These are phyloP conservation scores for Tricholoma sp. DNA, from an alignment of 768 basidiomycete species.

Conservation along the genomic window DNA sequence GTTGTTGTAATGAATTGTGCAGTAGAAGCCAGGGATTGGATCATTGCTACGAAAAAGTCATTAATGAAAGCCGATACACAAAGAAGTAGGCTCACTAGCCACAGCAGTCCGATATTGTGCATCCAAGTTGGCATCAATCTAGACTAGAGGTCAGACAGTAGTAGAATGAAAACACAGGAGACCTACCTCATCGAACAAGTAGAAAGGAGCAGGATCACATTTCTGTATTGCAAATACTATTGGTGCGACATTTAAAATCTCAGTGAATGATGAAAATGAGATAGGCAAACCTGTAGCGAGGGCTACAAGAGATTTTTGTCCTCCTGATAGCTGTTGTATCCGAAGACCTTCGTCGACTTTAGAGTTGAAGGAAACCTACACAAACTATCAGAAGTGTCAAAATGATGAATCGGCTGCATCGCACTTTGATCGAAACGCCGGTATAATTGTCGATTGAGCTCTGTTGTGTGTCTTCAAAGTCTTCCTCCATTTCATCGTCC, in stretches of 20 bases:
- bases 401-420: background rate
- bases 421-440: conserved; percentile 90
- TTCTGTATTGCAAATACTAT: conserved; percentile 98
- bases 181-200: conserved; percentile 91
- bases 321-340: conserved; percentile 95
- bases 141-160: background rate
- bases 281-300: conserved; percentile 71
- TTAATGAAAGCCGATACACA: background rate
- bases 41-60: conserved; percentile 66
- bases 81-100: conserved; percentile 55
- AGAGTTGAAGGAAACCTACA: conserved; percentile 95
- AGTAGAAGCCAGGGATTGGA: conserved; percentile 78
- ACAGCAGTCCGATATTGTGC: conserved; percentile 98
- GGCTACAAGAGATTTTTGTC: conserved; percentile 95
- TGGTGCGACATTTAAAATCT: background rate
- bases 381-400: conserved; percentile 1
- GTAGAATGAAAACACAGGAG: background rate
- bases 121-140: conserved; percentile 97
- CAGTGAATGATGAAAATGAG: background rate
- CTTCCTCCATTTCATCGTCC: conserved; percentile 74
- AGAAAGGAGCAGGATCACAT: conserved; percentile 98
- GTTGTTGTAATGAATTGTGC: conserved; percentile 99
- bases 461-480: conserved; percentile 67
- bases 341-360: conserved; percentile 95
- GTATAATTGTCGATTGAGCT: conserved; percentile 90